Conservation (phyloP, 441 rosid species). For the Sinapis alba region DNA sequence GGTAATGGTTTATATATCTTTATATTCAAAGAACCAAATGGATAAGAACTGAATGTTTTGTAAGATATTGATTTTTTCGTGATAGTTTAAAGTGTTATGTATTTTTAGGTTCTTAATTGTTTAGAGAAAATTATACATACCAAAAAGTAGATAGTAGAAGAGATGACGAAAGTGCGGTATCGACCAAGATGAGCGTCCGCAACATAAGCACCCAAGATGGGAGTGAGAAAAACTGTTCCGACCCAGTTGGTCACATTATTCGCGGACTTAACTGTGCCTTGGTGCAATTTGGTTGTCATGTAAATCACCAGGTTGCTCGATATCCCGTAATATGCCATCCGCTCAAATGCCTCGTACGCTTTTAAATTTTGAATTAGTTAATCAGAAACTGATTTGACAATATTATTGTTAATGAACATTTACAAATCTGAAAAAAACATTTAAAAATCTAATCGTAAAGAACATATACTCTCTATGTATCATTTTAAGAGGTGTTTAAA, state of each 20-base stretch:
- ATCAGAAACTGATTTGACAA: neutral
- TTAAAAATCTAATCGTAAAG: no score
- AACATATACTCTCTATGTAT: no score
- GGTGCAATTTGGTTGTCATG: constrained; percentile 38
- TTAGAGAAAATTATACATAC: constrained; percentile 39
- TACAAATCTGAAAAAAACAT: no score
- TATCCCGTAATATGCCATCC: constrained; percentile 4
- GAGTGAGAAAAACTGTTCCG: constrained; percentile 63
- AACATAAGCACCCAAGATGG: constrained; percentile 64
- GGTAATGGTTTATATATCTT: neutral
- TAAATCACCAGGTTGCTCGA: neutral
- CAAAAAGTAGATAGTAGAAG: constrained; percentile 56
- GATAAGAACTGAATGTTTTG: neutral
- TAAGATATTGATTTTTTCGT: neutral
- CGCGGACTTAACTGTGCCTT: constrained; percentile 60
- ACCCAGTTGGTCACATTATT: constrained; percentile 64
- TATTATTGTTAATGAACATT: neutral
- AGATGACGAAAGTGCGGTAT: constrained; percentile 71
- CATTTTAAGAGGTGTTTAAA: no score
- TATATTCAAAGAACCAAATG: neutral
- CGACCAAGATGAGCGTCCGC: constrained; percentile 68
- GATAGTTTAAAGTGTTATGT: neutral
- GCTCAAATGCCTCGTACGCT: constrained; percentile 1
- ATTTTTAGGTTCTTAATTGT: neutral
- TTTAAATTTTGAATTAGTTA: neutral